phyloP scores from a whole-genome alignment of 2,329 filamentous ascomycete genomes.

The Dactylonectria estremocensis region DNA sequence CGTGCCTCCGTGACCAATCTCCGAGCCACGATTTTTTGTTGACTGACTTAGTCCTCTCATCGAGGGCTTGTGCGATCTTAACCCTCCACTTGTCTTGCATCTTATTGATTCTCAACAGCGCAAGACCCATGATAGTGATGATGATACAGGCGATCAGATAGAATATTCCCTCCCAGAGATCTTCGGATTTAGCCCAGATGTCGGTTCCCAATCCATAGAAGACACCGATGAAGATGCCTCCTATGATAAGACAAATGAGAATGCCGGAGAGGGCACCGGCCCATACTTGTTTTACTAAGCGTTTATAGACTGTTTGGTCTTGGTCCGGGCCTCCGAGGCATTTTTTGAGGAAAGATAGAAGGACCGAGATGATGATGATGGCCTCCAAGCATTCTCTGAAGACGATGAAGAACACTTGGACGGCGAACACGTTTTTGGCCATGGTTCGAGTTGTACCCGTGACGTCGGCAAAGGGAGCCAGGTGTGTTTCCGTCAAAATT shows the following conservation, averaged over 20 bases:
- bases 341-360: constrained; percentile 85
- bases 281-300: constrained; percentile 79
- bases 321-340: constrained; percentile 74
- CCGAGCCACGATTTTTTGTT: constrained; percentile 58
- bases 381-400: constrained; percentile 86
- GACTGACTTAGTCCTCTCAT: constrained; percentile 61
- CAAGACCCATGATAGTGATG: constrained; percentile 81
- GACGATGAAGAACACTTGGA: constrained; percentile 87
- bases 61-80: constrained; percentile 77
- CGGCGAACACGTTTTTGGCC: constrained; percentile 78
- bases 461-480: background rate
- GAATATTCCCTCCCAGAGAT: constrained; percentile 83
- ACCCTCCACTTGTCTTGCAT: constrained; percentile 83
- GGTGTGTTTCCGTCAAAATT: background rate
- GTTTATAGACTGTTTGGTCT: constrained; percentile 74
- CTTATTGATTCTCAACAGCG: constrained; percentile 82
- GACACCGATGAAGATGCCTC: constrained; percentile 75
- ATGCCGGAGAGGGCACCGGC: constrained; percentile 71
- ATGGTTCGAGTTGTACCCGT: constrained; percentile 51
- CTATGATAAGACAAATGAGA: constrained; percentile 73
- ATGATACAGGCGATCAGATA: constrained; percentile 77
- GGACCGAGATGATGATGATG: constrained; percentile 83
- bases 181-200: constrained; percentile 73
- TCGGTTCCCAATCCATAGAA: constrained; percentile 78
- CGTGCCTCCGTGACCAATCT: constrained; percentile 77